Evolutionary conservation across 2,329 filamentous ascomycete species (phyloP).

Genomic region (Aspergillus ustus): DNA sequence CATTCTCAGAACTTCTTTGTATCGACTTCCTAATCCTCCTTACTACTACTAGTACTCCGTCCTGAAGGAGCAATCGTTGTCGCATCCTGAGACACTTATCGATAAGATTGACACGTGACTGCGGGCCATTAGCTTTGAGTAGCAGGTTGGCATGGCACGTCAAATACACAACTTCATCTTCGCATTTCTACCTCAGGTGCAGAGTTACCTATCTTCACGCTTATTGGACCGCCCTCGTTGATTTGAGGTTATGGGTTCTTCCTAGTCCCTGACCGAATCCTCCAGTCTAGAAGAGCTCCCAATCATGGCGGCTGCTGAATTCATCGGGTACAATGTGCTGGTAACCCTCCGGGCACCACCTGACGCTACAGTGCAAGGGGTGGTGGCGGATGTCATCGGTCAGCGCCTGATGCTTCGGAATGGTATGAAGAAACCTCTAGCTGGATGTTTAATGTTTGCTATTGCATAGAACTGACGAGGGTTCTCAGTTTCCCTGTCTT

Average conservation of each 20-base stretch:
- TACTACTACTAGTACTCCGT: too few relatives aligned
- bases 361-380: conserved; percentile 68
- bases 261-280: conserved; percentile 1
- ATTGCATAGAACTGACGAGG: conserved; percentile 31
- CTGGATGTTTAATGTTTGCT: background rate
- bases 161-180: conserved; percentile 19
- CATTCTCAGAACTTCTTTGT: too few relatives aligned
- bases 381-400: conserved; percentile 71
- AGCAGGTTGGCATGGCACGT: conserved; percentile 24
- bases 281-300: background rate
- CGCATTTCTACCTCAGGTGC: conserved; percentile 16
- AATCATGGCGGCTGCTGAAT: conserved; percentile 70
- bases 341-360: conserved; percentile 72
- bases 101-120: conserved; percentile 34
- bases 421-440: conserved; percentile 55
- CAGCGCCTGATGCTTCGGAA: conserved; percentile 72
- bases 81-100: conserved; percentile 24
- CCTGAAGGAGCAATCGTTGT: too few relatives aligned
- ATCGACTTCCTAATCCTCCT: too few relatives aligned
- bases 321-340: conserved; percentile 76
- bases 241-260: conserved; percentile 15
- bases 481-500: conserved; percentile 50
- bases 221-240: background rate
- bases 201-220: background rate
- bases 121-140: conserved; percentile 16